Evolutionary conservation across 352 stramenopile species (phyloP).

Genomic region (Phytophthora constricta): DNA sequence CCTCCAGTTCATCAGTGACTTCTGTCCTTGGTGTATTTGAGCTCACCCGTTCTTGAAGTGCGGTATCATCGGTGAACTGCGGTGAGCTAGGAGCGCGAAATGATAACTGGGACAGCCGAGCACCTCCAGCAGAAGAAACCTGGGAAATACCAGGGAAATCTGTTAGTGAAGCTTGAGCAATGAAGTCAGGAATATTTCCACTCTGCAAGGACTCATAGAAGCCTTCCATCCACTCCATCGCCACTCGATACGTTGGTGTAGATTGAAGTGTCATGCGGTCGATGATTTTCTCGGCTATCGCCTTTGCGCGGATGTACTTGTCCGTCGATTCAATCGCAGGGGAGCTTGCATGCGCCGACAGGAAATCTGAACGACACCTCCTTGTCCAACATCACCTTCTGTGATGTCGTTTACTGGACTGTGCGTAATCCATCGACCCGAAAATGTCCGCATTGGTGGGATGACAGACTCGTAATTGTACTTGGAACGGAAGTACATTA

Average conservation of each 20-base stretch:
- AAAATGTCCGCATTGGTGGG: background rate
- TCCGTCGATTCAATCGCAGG: background rate
- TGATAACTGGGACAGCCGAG: background rate
- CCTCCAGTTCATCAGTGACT: too few species aligned
- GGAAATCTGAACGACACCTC: background rate
- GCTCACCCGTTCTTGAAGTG: too few species aligned
- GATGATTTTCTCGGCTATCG: too few species aligned
- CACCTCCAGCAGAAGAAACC: background rate
- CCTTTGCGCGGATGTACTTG: conserved; percentile 1
- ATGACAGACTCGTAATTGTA: conserved; percentile 10
- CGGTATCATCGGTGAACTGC: too few species aligned
- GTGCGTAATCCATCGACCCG: conserved; percentile 1
- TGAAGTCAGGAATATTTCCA: background rate
- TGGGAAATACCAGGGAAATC: background rate
- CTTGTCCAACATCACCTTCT: background rate
- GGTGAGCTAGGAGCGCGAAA: too few species aligned
- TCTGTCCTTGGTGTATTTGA: too few species aligned
- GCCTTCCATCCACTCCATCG: background rate
- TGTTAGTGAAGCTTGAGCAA: background rate
- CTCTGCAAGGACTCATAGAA: conserved; percentile 5
- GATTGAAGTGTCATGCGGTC: conserved; percentile 1
- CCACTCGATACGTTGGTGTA: conserved; percentile 1
- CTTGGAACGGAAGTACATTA: conserved; percentile 5
- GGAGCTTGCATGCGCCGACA: background rate
- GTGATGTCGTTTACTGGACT: conserved; percentile 13